A percentile compares a stretch with the other conserved stretches of the same genome.
Conservation (phyloP, 116 monocot species). For the Iris pallida region DNA sequence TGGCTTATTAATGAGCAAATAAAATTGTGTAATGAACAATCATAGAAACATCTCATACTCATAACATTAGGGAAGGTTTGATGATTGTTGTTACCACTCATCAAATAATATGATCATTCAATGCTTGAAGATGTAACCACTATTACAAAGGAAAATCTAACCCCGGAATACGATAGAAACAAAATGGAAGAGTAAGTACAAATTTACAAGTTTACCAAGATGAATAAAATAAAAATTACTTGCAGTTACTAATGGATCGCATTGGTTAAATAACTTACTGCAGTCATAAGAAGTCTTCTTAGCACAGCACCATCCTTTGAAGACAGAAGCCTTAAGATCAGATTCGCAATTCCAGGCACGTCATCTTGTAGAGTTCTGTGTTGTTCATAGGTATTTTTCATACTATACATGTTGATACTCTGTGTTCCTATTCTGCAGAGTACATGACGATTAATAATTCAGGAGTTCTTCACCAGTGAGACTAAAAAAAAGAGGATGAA, state of each 20-base stretch:
- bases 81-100: too few relatives aligned
- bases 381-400: not conserved
- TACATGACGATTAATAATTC: not conserved
- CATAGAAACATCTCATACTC: too few relatives aligned
- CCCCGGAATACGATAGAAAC: too few relatives aligned
- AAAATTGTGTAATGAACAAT: too few relatives aligned
- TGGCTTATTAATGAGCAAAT: too few relatives aligned
- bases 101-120: too few relatives aligned
- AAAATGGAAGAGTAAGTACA: not conserved
- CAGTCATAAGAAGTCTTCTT: constrained; percentile 54
- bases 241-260: not conserved
- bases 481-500: not conserved
- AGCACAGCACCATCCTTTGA: constrained; percentile 53
- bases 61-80: too few relatives aligned
- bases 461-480: not conserved
- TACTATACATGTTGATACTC: constrained; percentile 5
- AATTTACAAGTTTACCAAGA: not conserved
- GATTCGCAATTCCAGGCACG: constrained; percentile 21
- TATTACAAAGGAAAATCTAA: too few relatives aligned
- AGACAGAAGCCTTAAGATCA: constrained; percentile 46
- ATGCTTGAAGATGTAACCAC: too few relatives aligned
- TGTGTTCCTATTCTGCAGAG: constrained; percentile 18
- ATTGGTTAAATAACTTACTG: constrained; percentile 27
- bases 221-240: not conserved
- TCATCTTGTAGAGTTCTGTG: constrained; percentile 10